Base-by-base conservation (phyloP, 2,329 filamentous ascomycete species). In the Tolypocladium tropicale region DNA sequence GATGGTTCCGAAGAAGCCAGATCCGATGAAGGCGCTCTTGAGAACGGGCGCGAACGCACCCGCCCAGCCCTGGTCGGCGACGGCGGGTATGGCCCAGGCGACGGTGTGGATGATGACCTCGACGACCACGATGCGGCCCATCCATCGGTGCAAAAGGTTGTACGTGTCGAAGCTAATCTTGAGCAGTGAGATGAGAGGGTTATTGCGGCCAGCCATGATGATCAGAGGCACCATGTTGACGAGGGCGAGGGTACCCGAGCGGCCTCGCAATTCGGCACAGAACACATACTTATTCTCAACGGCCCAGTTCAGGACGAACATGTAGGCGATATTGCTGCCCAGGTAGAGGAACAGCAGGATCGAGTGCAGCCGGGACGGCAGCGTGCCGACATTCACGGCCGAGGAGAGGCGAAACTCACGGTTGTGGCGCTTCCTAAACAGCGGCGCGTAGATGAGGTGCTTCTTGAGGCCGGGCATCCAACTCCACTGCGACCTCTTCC, bases 151-250 rank as follows among this genome's bases (percentile, higher is more conserved):
- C n/a, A 76, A 64, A 10, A 76, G 84, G 69, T 97, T 97, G 79
- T 95, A 97, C 0, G 92, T 95, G 71, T 97, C 94, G 74, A 96
- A 99, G 70, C 89, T 93, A 69, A 97, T 87, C 64, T 87, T 83
- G 56, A 97, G 79, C 36, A 95, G 71, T 4, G 78, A 71, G 66
- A 97, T 96, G 52, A 96, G 77, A 10, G 90, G 90, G 74, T 97
- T 99, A 76, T 97, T 97, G 68, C 94, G 88, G 37, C 90, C 85
- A 14, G 92, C 91, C 56, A 97, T 82, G 61, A 97, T 82, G 65
- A 97, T 81, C 33, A 96, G 83, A 6, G 94, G 92, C 34, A 99
- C 83, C 83, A 97, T 89, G 74, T 96, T 99, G 65, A 95, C 81
- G 12, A 91, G 78, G 5, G 92, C 85, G 60, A 99, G 79, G 10